These are phyloP conservation scores for Phyllosticta citribraziliensis DNA, from an alignment of 2,329 filamentous ascomycete genomes.

Conservation along the genomic window DNA sequence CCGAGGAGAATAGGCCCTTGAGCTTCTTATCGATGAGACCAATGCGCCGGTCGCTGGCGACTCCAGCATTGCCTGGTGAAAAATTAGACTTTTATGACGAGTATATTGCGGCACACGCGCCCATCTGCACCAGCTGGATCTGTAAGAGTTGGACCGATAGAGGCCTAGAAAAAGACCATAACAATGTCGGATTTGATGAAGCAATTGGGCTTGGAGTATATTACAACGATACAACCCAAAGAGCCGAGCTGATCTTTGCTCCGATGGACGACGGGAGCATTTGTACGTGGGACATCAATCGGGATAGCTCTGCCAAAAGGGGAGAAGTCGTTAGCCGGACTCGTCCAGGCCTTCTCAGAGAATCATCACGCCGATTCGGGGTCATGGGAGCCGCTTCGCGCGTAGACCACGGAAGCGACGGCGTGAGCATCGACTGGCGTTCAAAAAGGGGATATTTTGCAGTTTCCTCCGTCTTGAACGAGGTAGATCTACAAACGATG, in stretches of 20 bases:
- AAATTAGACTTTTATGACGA: constrained; percentile 77
- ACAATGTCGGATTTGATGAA: constrained; percentile 18
- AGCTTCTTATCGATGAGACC: constrained; percentile 18
- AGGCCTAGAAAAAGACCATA: background rate
- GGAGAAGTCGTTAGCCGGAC: constrained; percentile 53
- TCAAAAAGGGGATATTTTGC: constrained; percentile 67
- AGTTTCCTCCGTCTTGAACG: constrained; percentile 64
- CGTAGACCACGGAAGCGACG: constrained; percentile 40
- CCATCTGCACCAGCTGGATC: constrained; percentile 67
- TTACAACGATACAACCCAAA: constrained; percentile 42
- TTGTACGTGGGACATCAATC: constrained; percentile 62
- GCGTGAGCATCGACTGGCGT: constrained; percentile 66
- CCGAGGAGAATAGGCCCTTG: constrained; percentile 20
- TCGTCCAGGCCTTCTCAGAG: constrained; percentile 49
- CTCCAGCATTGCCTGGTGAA: constrained; percentile 60
- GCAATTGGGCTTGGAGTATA: constrained; percentile 61
- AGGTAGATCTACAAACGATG: constrained; percentile 70
- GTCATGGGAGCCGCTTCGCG: too few species aligned
- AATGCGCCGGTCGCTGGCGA: constrained; percentile 52
- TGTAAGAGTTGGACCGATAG: constrained; percentile 45
- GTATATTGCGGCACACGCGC: constrained; percentile 72
- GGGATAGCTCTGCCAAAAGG: constrained; percentile 22
- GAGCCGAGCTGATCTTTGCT: constrained; percentile 55
- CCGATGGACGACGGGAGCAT: constrained; percentile 81
- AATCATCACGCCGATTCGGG: too few species aligned